Conservation (phyloP, 257 asterid genomes). For the Lycium ferocissimum region DNA sequence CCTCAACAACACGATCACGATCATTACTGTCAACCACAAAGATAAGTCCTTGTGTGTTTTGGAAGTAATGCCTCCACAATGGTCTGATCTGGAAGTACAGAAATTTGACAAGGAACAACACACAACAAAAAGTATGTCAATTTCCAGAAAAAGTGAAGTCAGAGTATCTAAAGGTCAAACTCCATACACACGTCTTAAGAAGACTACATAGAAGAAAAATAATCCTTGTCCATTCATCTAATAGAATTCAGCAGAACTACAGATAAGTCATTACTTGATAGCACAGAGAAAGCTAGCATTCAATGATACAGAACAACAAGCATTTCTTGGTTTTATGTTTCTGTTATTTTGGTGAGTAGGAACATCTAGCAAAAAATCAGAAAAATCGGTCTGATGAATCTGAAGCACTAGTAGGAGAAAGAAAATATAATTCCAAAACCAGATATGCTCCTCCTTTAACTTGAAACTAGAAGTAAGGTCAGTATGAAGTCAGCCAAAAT, state of each 20-base stretch:
- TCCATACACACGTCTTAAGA: neutral
- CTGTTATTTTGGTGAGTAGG: neutral
- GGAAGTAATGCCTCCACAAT: conserved; percentile 88
- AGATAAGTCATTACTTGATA: neutral
- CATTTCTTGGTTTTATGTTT: neutral
- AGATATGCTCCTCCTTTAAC: neutral
- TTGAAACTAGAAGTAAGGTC: neutral
- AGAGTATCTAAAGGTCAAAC: neutral
- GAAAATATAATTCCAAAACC: neutral
- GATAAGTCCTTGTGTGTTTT: conserved; percentile 84
- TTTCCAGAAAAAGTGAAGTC: neutral
- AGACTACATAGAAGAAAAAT: neutral
- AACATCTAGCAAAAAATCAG: neutral
- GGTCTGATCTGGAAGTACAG: conserved; percentile 70
- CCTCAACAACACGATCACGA: conserved; percentile 89
- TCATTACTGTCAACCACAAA: conserved; percentile 87
- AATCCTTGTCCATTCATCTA: neutral
- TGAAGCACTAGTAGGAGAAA: neutral
- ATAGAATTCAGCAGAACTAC: neutral
- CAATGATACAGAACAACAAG: neutral
- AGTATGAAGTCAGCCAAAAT: neutral
- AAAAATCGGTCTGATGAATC: neutral
- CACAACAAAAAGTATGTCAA: neutral
- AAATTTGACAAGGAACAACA: conserved; percentile 27
- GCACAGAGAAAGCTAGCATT: neutral